Conservation (phyloP, 2,329 filamentous ascomycete species). For the Xylaria digitata region DNA sequence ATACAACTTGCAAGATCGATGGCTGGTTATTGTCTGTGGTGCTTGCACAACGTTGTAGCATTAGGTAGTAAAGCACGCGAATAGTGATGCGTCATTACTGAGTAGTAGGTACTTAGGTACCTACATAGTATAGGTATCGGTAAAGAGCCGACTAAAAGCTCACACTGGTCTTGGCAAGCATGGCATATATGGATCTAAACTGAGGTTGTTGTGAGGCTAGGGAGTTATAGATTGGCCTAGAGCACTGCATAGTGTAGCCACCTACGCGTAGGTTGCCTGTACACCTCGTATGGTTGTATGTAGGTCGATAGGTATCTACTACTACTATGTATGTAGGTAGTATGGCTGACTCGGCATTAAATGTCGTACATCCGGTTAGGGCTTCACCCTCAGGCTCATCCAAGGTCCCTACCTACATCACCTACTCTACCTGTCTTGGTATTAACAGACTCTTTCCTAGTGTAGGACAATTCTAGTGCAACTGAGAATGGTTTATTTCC, state of each 20-base stretch:
- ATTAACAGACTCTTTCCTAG: not conserved
- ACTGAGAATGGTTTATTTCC: not conserved
- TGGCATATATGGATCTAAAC: conserved; percentile 3
- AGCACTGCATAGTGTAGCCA: not conserved
- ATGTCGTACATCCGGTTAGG: not conserved
- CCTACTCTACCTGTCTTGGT: no score
- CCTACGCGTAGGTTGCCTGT: not conserved
- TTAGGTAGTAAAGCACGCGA: not conserved
- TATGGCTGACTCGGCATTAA: conserved; percentile 1
- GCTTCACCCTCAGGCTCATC: no score
- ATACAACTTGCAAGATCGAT: not conserved
- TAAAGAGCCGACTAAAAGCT: conserved; percentile 11
- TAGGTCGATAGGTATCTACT: no score
- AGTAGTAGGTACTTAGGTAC: not conserved
- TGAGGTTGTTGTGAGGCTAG: conserved; percentile 18
- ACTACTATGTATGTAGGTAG: no score
- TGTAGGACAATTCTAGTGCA: not conserved
- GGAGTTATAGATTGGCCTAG: not conserved
- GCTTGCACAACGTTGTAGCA: not conserved
- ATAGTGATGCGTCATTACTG: not conserved
- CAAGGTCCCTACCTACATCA: no score
- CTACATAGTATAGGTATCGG: not conserved
- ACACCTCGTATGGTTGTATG: not conserved
- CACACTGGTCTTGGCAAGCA: conserved; percentile 16
- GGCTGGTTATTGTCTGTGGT: not conserved